Conservation (phyloP, 495 filamentous ascomycete genomes). For the Xylaria curta region DNA sequence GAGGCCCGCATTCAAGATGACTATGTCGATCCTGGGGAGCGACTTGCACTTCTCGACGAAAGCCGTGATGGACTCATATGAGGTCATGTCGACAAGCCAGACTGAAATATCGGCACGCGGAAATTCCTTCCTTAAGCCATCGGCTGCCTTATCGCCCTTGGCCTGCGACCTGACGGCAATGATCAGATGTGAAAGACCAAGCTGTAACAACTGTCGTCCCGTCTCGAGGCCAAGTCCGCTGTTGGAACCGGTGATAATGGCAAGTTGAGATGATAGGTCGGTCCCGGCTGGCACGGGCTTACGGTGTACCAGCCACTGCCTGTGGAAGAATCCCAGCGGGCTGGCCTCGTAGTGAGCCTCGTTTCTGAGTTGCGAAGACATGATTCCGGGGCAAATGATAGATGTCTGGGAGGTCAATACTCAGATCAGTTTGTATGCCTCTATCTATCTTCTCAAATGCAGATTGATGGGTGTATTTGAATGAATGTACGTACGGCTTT, state of each 20-base stretch:
- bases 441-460: neutral
- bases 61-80: conserved; percentile 50
- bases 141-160: conserved; percentile 52
- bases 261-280: conserved; percentile 45
- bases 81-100: conserved; percentile 58
- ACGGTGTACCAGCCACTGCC: conserved; percentile 34
- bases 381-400: neutral
- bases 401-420: neutral
- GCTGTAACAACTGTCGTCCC: conserved; percentile 53
- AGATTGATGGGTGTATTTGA: neutral
- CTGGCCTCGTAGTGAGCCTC: conserved; percentile 29
- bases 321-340: conserved; percentile 33
- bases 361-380: conserved; percentile 34
- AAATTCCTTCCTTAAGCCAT: conserved; percentile 43
- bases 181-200: conserved; percentile 56
- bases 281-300: conserved; percentile 34
- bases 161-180: conserved; percentile 58
- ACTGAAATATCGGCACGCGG: conserved; percentile 47
- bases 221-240: conserved; percentile 62
- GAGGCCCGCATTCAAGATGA: conserved; percentile 59
- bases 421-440: neutral
- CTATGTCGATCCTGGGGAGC: conserved; percentile 52
- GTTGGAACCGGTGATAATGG: conserved; percentile 63
- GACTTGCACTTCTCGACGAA: conserved; percentile 51
- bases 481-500: neutral